A percentile compares a stretch with the other conserved stretches of the same genome.
Conservation (phyloP, 2,329 filamentous ascomycete species). For the Alternaria dauci region DNA sequence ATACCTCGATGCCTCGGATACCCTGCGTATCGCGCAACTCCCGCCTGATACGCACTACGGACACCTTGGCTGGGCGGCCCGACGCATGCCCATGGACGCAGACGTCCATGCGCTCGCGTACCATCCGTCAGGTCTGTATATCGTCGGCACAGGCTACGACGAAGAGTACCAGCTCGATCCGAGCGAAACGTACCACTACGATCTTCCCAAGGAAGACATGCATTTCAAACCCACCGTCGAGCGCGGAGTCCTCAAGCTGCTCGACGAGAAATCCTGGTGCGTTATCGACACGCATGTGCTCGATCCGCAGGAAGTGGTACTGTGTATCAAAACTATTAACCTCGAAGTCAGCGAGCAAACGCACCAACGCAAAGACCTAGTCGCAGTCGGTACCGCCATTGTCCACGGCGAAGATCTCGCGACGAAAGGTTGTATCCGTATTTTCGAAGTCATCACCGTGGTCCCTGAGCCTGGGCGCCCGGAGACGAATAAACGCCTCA, state of each 20-base stretch:
- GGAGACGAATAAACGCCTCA: slow-evolving; percentile 85
- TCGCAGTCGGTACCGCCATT: slow-evolving; percentile 85
- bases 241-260: slow-evolving; percentile 76
- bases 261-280: slow-evolving; percentile 79
- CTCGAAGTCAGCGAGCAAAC: slow-evolving; percentile 92
- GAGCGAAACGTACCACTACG: slow-evolving; percentile 82
- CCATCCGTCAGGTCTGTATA: slow-evolving; percentile 79
- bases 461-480: slow-evolving; percentile 86
- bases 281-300: slow-evolving; percentile 79
- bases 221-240: slow-evolving; percentile 72
- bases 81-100: slow-evolving; percentile 73
- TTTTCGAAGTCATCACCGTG: slow-evolving; percentile 90
- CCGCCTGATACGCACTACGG: slow-evolving; percentile 72
- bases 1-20: slow-evolving; percentile 69
- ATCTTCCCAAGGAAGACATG: slow-evolving; percentile 74
- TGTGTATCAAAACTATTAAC: slow-evolving; percentile 82
- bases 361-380: slow-evolving; percentile 81
- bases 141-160: slow-evolving; percentile 72
- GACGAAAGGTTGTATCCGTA: slow-evolving; percentile 82
- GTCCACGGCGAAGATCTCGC: slow-evolving; percentile 91
- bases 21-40: slow-evolving; percentile 76
- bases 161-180: slow-evolving; percentile 79
- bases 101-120: slow-evolving; percentile 79
- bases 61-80: slow-evolving; percentile 78
- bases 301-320: slow-evolving; percentile 77